Base-by-base conservation (phyloP, 2,329 filamentous ascomycete genomes). In the Colletotrichum phormii region DNA sequence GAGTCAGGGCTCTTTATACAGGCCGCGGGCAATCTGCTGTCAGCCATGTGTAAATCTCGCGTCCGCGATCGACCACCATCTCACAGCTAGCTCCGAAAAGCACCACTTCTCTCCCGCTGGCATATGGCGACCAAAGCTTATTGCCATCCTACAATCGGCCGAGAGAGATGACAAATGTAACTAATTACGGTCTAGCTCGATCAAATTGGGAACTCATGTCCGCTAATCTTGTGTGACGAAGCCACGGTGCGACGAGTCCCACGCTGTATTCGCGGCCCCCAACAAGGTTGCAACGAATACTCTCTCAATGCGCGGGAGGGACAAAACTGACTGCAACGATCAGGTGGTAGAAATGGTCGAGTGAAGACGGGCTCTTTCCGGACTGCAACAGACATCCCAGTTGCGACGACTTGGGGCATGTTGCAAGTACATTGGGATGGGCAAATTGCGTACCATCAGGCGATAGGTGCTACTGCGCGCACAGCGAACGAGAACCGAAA, bases 201-300 rank as follows among this genome's bases (percentile, higher is more conserved):
- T 64, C 64, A 35, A 62, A 64, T 55, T 42, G 69, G 64, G 69
- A 69, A 69, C n/a, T 74, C 55, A 65, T 64, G 64, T 65, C 72
- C 72, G 72, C 64, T 55, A 68, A 64, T 72, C 64, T 74, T 68
- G 67, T 73, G 62, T 55, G 58, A 67, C 67, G 61, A 63, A 62
- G 57, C 62, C 62, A 53, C 57, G 31, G 29, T 72, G 62, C 61
- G 46, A 67, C 61, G 33, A 59, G 67, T 64, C 24, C 61, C 71
- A 66, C 53, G 61, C 54, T 55, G 54, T 53, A 35, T 46, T 63
- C 33, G 60, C 55, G 22, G 37, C 29, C 57, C 60, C 57, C 55
- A 73, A 18, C 6, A 55, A 11, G 51, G 29, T 22, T 24, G 49
- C 62, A 33, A 49, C 42, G 42, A 49, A 49, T n/a, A 51, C 22